Base-by-base conservation (phyloP, 1,284 basidiomycete species). In the Papiliotrema terrestris region DNA sequence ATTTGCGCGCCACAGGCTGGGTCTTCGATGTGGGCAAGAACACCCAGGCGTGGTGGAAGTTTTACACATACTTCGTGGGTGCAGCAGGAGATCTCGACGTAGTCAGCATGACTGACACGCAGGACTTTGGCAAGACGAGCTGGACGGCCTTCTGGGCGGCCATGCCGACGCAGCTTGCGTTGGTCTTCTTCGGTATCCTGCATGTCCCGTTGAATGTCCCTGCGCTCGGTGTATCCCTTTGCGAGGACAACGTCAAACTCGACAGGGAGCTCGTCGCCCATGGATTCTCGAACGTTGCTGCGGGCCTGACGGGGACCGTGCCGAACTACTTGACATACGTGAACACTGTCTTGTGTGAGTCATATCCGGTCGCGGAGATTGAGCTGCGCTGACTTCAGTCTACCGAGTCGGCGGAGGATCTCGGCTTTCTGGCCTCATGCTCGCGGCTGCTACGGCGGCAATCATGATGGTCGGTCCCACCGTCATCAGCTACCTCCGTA, bases 171-270 rank as follows among this genome's bases (percentile, higher is more conserved):
- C 76, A 78, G 55, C 62, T 75, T 36, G 76, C 77, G 1, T 62
- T 70, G 35, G 66, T 67, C 25, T 73, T 65, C 55, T 67, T 67
- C 52, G 62, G 96, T 60, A 86, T 98, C 51, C 77, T 98, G 13
- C 95, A 98, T 71, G 94, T 96, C 11, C 92, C 91, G 38, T 79
- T 95, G 51, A 95, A 95, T 63, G 89, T 97, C 2, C 95, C 95
- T 2, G 92, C 94, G 6, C 80, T 98, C 11, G 87, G 92, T 82
- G 89, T 98, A n/a, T 94, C 91, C 9, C 80, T 98, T 38, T 83
- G 88, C 62, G 87, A 90, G 69, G 93, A 84, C 72, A 82, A 98
- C 52, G 86, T 97, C 55, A 86, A 97, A 65, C 94, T 94, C 2
- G 88, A 98, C 71, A 86, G 87, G 56, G 95, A 98, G 73, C 84